Conservation (phyloP, 1,284 basidiomycete species). For the Puccinia triticina region DNA sequence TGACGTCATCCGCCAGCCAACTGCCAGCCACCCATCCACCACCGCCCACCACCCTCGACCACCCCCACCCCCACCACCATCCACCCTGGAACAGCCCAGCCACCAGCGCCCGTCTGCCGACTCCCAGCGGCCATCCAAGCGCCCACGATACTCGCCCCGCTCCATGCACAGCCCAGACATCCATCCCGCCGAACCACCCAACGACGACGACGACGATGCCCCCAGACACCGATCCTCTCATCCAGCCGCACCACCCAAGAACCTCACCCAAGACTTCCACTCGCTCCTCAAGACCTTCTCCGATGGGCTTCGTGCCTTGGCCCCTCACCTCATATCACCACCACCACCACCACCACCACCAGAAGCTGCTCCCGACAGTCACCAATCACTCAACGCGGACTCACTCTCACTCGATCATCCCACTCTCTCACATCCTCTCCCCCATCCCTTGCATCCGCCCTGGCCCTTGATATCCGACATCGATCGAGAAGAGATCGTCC, state of each 20-base stretch:
- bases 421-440: neutral
- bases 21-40: too few relatives aligned
- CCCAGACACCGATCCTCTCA: neutral
- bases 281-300: slow-evolving; percentile 22
- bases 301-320: slow-evolving; percentile 17
- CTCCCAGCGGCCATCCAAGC: neutral
- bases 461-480: slow-evolving; percentile 61
- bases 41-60: neutral
- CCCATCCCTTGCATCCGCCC: slow-evolving; percentile 15
- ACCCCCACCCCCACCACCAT: neutral
- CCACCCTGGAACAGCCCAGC: neutral
- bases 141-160: neutral
- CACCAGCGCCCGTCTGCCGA: neutral
- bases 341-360: too few relatives aligned
- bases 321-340: slow-evolving; percentile 8
- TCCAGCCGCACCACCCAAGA: neutral
- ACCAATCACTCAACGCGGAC: neutral
- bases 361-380: neutral
- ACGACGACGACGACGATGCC: neutral
- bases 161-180: neutral
- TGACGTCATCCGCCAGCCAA: too few relatives aligned
- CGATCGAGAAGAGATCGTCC: slow-evolving; percentile 85
- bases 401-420: neutral
- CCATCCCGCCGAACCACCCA: neutral
- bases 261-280: slow-evolving; percentile 2